Evolutionary conservation across 768 basidiomycete species (phyloP).

Genomic region (Dendrothele bispora): DNA sequence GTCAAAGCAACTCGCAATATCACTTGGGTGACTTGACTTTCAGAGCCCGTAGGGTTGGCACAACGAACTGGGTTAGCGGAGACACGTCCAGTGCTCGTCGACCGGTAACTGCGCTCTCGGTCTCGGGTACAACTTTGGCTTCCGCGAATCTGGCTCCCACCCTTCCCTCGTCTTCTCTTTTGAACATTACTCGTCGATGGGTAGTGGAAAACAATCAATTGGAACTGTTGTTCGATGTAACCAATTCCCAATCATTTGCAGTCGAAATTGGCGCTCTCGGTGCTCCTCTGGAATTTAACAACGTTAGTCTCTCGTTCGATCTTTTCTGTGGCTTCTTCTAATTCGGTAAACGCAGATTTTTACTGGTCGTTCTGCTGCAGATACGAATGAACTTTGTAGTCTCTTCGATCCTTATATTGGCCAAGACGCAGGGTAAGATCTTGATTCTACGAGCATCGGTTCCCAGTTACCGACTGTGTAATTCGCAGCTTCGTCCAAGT

Average conservation of each 20-base stretch:
- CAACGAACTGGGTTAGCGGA: slow-evolving; percentile 44
- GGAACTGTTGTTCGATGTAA: slow-evolving; percentile 50
- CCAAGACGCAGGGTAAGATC: slow-evolving; percentile 54
- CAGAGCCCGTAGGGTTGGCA: slow-evolving; percentile 44
- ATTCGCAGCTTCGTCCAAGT: slow-evolving; percentile 22
- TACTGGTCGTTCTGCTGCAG: slow-evolving; percentile 48
- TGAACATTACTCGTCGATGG: slow-evolving; percentile 56
- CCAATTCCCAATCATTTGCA: slow-evolving; percentile 42
- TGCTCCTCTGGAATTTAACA: slow-evolving; percentile 56
- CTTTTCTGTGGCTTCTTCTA: neutral
- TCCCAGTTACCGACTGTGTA: neutral
- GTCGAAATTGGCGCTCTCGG: slow-evolving; percentile 58
- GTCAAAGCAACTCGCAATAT: slow-evolving; percentile 48
- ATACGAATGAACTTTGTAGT: slow-evolving; percentile 52
- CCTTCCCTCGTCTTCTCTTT: slow-evolving; percentile 40
- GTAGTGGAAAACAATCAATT: slow-evolving; percentile 37
- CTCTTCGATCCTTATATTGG: slow-evolving; percentile 60
- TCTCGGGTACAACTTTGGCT: slow-evolving; percentile 45
- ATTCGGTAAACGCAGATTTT: too few species aligned
- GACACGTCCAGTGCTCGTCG: slow-evolving; percentile 44
- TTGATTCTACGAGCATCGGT: slow-evolving; percentile 6
- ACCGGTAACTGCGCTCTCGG: slow-evolving; percentile 34
- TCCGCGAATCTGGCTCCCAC: slow-evolving; percentile 51
- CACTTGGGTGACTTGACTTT: slow-evolving; percentile 60
- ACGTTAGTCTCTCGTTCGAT: slow-evolving; percentile 32